Evolutionary conservation across 345 rosid species (phyloP).

Genomic region (Linum usitatissimum): DNA sequence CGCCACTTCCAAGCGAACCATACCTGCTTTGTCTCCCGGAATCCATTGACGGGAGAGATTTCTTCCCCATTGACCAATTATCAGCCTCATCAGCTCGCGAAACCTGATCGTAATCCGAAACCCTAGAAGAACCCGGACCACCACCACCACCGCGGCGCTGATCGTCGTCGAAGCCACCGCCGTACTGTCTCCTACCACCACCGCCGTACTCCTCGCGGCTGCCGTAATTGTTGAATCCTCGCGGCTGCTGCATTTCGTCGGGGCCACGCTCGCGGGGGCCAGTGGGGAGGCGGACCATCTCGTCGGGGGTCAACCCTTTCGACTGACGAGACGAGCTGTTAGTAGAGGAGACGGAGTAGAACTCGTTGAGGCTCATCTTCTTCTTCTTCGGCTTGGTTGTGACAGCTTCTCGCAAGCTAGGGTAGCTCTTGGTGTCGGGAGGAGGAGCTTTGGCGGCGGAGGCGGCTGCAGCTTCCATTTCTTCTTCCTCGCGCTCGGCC

Average conservation of each 20-base stretch:
- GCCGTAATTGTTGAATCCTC: slow-evolving; percentile 65
- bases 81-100: slow-evolving; percentile 92
- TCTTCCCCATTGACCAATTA: slow-evolving; percentile 78
- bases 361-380: slow-evolving; percentile 66
- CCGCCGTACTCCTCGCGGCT: slow-evolving; percentile 42
- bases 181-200: slow-evolving; percentile 49
- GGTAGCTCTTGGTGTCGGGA: slow-evolving; percentile 50
- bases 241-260: slow-evolving; percentile 77
- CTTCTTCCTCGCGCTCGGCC: slow-evolving; percentile 68
- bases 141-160: slow-evolving; percentile 31
- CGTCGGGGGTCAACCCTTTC: slow-evolving; percentile 57
- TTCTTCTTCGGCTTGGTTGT: slow-evolving; percentile 68
- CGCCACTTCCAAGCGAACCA: slow-evolving; percentile 42
- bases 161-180: slow-evolving; percentile 81
- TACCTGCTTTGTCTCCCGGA: slow-evolving; percentile 49
- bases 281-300: slow-evolving; percentile 76
- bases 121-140: slow-evolving; percentile 41
- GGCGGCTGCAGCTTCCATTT: slow-evolving; percentile 28
- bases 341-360: slow-evolving; percentile 25
- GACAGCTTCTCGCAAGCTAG: slow-evolving; percentile 65
- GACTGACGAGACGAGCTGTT: slow-evolving; percentile 5
- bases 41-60: slow-evolving; percentile 42
- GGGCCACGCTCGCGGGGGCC: slow-evolving; percentile 88
- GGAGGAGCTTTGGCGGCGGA: slow-evolving; percentile 17
- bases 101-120: slow-evolving; percentile 61